phyloP scores from a whole-genome alignment of 177 flowering plant species.

The Vitis hybrid region DNA sequence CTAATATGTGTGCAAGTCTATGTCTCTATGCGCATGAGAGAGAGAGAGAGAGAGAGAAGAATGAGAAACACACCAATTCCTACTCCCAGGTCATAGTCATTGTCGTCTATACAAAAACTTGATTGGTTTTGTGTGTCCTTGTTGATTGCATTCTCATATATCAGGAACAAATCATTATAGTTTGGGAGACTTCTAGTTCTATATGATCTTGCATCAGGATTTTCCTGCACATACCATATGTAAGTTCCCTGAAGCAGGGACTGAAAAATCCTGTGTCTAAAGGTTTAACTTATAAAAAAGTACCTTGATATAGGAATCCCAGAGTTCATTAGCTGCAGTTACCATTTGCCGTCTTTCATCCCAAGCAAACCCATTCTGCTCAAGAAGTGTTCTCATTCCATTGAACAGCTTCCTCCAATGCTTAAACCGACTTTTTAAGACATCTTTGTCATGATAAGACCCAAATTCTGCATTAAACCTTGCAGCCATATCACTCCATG shows the following conservation, averaged over 20 bases:
- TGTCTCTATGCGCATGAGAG: no score
- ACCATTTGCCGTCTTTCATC: constrained; percentile 13
- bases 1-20: no score
- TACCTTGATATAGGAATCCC: constrained; percentile 20
- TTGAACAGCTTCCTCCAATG: constrained; percentile 7
- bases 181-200: constrained; percentile 13
- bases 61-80: no score
- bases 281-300: neutral
- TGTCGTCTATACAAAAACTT: no score
- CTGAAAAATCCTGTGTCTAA: no score
- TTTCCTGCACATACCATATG: constrained; percentile 2
- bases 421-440: neutral
- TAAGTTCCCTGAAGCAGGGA: neutral
- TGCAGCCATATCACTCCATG: constrained; percentile 9
- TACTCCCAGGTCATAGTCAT: no score
- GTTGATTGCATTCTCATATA: constrained; percentile 4
- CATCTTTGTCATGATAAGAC: constrained; percentile 3
- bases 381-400: constrained; percentile 6
- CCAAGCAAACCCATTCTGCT: constrained; percentile 16
- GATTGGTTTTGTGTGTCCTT: neutral
- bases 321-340: constrained; percentile 9
- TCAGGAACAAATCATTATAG: constrained; percentile 22
- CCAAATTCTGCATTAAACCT: constrained; percentile 17
- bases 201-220: constrained; percentile 9
- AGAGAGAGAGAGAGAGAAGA: no score